phyloP scores from a whole-genome alignment of 805 yeast species.

The Tetrapisispora nanseiensis region DNA sequence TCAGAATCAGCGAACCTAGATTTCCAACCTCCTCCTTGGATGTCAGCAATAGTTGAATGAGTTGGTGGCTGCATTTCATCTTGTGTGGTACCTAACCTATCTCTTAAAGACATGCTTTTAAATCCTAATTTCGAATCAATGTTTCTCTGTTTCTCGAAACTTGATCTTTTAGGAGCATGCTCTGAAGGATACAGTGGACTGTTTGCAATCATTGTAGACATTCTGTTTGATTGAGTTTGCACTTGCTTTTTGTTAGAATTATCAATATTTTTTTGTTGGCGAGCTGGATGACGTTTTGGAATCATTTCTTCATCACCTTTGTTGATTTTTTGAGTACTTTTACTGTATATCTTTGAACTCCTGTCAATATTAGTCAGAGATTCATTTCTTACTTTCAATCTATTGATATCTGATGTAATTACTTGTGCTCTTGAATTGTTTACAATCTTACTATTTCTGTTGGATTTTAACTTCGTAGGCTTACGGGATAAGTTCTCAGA shows the following conservation, averaged over 20 bases:
- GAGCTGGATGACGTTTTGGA: neutral
- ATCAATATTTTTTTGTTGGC: neutral
- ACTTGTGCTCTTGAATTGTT: neutral
- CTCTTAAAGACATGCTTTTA: constrained; percentile 31
- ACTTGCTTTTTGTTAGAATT: neutral
- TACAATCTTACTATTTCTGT: constrained; percentile 19
- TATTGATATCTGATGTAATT: neutral
- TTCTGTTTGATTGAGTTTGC: neutral
- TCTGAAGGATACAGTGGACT: constrained; percentile 30
- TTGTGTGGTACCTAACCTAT: constrained; percentile 12
- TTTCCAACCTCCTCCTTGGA: constrained; percentile 11
- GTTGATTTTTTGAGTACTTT: too few relatives aligned
- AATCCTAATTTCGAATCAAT: constrained; percentile 29
- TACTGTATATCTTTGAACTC: neutral
- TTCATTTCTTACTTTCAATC: neutral
- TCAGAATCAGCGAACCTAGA: constrained; percentile 59
- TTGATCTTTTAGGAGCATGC: constrained; percentile 38
- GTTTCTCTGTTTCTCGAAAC: constrained; percentile 43
- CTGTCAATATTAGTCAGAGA: neutral
- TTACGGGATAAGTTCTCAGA: constrained; percentile 4
- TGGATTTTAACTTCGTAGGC: constrained; percentile 6
- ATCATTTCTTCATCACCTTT: neutral
- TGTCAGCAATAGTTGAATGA: constrained; percentile 8
- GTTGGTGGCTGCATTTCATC: constrained; percentile 14
- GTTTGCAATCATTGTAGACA: neutral